Conservation (phyloP, 164 flowering plant genomes). For the Litsea cubeba region DNA sequence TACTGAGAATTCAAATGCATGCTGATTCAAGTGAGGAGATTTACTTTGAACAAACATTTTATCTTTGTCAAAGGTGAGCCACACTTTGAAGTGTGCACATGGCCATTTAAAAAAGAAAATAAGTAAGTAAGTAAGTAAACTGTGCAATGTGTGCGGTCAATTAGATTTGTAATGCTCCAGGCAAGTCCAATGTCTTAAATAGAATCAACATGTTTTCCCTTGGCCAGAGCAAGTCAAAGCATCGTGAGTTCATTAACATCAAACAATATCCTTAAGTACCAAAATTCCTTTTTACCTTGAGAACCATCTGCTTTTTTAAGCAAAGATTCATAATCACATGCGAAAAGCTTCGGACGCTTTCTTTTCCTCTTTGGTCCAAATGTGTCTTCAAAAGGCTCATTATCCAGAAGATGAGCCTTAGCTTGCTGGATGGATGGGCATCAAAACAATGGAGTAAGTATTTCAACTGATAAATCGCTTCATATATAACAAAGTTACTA, state of each 20-base stretch:
- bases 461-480: background rate
- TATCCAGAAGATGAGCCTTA: slow-evolving; percentile 86
- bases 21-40: too few species aligned
- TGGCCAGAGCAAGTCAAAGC: background rate
- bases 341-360: slow-evolving; percentile 82
- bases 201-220: background rate
- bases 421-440: slow-evolving; percentile 54
- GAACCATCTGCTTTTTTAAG: slow-evolving; percentile 72
- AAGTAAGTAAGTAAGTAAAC: too few species aligned
- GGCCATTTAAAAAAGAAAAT: too few species aligned
- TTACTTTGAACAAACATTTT: too few species aligned
- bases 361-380: slow-evolving; percentile 96
- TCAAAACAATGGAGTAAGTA: slow-evolving; percentile 7
- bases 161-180: too few species aligned
- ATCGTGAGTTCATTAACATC: background rate
- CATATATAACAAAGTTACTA: too few species aligned
- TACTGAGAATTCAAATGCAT: too few species aligned
- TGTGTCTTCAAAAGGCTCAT: slow-evolving; percentile 71
- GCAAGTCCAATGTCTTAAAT: too few species aligned
- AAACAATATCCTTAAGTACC: background rate
- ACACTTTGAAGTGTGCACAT: too few species aligned
- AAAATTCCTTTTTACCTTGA: slow-evolving; percentile 47
- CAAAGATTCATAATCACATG: slow-evolving; percentile 78
- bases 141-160: too few species aligned
- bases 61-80: too few species aligned